phyloP scores from a whole-genome alignment of 139 green algal genomes.

The Ettlia oleoabundans region DNA sequence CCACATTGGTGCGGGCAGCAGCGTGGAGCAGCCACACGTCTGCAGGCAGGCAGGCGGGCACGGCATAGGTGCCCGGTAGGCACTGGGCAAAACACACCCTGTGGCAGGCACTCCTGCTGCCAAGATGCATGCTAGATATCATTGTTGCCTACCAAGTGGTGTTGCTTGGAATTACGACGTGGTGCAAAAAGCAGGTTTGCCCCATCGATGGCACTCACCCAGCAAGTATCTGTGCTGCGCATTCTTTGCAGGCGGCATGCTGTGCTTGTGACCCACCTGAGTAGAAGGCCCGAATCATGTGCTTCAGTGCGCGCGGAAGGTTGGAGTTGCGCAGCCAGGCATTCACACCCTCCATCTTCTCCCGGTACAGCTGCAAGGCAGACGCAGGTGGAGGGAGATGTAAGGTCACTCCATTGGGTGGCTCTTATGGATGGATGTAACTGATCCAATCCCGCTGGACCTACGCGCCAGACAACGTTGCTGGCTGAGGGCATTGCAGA shows the following conservation, averaged over 20 bases:
- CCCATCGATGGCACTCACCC: not conserved
- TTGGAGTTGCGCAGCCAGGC: slow-evolving; percentile 28
- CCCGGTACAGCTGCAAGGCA: not conserved
- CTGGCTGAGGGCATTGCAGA: no score
- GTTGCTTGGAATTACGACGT: no score
- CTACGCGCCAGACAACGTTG: no score
- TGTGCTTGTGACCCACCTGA: not conserved
- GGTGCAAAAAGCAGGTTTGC: not conserved
- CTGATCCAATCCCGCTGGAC: no score
- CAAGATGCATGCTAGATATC: no score
- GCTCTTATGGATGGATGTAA: not conserved
- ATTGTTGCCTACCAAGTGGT: no score
- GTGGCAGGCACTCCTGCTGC: no score
- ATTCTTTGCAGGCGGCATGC: not conserved
- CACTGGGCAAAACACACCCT: not conserved
- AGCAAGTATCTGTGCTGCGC: not conserved
- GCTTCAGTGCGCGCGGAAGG: slow-evolving; percentile 18
- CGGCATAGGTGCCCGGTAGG: not conserved
- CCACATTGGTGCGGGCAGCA: not conserved
- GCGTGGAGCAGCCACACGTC: slow-evolving; percentile 18
- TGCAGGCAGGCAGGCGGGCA: not conserved
- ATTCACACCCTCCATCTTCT: slow-evolving; percentile 35
- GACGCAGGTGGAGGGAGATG: not conserved
- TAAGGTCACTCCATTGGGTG: not conserved
- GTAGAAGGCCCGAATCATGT: slow-evolving; percentile 30